Base-by-base conservation (phyloP, 2,329 filamentous ascomycete species). In the Hymenoscyphus occultus region DNA sequence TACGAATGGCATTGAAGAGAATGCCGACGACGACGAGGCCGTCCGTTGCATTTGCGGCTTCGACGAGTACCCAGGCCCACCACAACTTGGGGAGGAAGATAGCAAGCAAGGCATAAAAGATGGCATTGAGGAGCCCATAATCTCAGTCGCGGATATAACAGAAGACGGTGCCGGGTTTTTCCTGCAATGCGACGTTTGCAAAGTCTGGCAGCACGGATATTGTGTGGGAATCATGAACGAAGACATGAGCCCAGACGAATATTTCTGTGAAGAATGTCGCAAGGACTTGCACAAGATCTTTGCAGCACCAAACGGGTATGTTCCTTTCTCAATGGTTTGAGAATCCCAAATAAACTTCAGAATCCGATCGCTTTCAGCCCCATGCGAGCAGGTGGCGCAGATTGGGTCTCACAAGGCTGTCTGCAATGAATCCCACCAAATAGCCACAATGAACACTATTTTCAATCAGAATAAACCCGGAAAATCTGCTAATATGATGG, bases 191-290 rank as follows among this genome's bases (percentile, higher is more conserved):
- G 95, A 98, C 79, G 84, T 91, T 69, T 99, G 95, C 82, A 96
- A 96, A 77, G 95, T 98, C 69, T 99, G 94, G 95, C 95, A 99
- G 77, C 95, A 99, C 77, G 95, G 95, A 73, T 94, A 93, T 67
- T 99, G 95, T 75, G 94, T 99, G 66, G 94, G 95, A 67, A 97
- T 99, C 74, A 93, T 96, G 81, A 95, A 95, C 71, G 94, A 97
- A 78, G 90, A 91, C 71, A 89, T 90, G 76, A 94, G 92, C 70
- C 95, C 95, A 10, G 94, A 98, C 63, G 93, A 98, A 78, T 99
- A 99, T 80, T 99, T 95, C 76, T 99, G 95, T 79, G 95, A 99
- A 80, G 86, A 92, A 77, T 99, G 95, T 79, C 89, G 91, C 70
- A 93, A 93, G 76, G 93, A 97, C 76, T 84, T 96, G 61, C 95